Evolutionary conservation across 164 flowering plant genomes (phyloP).

Genomic region (Cinnamomum chago): DNA sequence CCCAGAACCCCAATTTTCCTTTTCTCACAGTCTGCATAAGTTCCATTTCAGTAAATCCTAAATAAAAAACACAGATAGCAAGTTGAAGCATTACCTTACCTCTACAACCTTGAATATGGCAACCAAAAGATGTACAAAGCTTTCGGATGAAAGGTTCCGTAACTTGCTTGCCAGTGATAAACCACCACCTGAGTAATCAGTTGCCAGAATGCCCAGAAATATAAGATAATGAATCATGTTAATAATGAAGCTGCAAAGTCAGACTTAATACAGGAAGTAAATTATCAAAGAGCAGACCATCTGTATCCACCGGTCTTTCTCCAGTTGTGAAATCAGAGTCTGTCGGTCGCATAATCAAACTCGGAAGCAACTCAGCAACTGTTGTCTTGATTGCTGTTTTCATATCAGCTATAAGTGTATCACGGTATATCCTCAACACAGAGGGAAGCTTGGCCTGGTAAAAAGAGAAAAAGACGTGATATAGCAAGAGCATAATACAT

Average conservation of each 20-base stretch:
- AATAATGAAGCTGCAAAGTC: not conserved
- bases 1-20: too few relatives aligned
- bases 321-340: slow-evolving; percentile 65
- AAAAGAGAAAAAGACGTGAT: not conserved
- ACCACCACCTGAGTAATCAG: slow-evolving; percentile 59
- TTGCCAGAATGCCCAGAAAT: slow-evolving; percentile 5
- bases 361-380: slow-evolving; percentile 86
- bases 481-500: not conserved
- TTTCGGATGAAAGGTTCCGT: slow-evolving; percentile 78
- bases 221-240: not conserved
- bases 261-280: not conserved
- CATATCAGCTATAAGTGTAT: slow-evolving; percentile 84
- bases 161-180: slow-evolving; percentile 88
- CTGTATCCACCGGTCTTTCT: slow-evolving; percentile 60
- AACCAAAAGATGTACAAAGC: slow-evolving; percentile 80
- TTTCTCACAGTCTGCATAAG: too few relatives aligned
- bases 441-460: slow-evolving; percentile 88
- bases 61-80: not conserved
- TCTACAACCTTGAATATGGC: slow-evolving; percentile 80
- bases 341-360: slow-evolving; percentile 49
- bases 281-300: slow-evolving; percentile 48
- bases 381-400: slow-evolving; percentile 84
- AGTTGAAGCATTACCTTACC: slow-evolving; percentile 62
- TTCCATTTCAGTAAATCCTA: not conserved
- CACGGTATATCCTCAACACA: slow-evolving; percentile 87